Base-by-base conservation (phyloP, 2,329 filamentous ascomycete genomes). In the Botryotinia convoluta region DNA sequence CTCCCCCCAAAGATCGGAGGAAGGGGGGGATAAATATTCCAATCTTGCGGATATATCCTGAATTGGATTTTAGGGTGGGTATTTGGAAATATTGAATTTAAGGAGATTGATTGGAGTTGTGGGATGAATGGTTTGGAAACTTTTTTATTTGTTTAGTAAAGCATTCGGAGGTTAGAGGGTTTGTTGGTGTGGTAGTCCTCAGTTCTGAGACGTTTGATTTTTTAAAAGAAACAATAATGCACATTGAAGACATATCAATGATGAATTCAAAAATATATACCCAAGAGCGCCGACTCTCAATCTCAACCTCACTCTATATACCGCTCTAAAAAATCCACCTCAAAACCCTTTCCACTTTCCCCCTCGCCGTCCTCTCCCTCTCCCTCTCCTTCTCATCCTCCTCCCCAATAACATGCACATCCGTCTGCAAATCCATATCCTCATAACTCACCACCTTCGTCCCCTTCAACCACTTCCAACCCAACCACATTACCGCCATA, bases 401-500 rank as follows among this genome's bases (percentile, higher is more conserved):
- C 20, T 80, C 77, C 6, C 77, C 74, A 45, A 77, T 74, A 45
- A 78, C 80, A 75, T 80, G 81, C 67, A 85, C 83, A 82, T 87
- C 86, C 20, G 84, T 86, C 10, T 83, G 81, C 18, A 88, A 77
- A 80, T 88, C 87, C 85, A 88, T 87, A 69, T 84, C 83, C 35
- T 81, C 80, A 59, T 83, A 77, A 20, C 77, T 78, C 35, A 87
- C 85, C 71, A 86, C 83, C 73, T 79, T 83, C 14, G 86, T 87
- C 57, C 82, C 84, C 76, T 87, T 80, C 22, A 85, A 42, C 4
- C 83, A 9, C 78, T 90, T 90, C 89, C 89, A 91, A 0, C 78
- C 83, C 12, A 88, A 51, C 76, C 84, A 86, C 81, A 89, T 86
- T 22, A 86, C 79, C 26, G 87, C 75, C 85, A 91, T 89, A 73